These are phyloP conservation scores for Coccomyxa sp. DNA, from an alignment of 139 green algal genomes.

Conservation along the genomic window DNA sequence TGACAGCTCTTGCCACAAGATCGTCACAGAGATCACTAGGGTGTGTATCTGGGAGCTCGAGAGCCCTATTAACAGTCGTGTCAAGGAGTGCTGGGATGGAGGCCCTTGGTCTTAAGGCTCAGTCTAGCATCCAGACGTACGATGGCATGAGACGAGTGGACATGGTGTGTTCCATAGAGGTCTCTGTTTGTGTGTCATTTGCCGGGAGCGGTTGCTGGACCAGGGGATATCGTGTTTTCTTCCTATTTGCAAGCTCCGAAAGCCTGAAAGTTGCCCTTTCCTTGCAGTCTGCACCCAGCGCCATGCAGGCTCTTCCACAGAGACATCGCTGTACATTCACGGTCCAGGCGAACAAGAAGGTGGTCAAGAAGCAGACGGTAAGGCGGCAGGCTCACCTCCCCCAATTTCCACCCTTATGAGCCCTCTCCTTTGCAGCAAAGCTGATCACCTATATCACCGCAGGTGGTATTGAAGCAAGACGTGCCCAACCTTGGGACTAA, in stretches of 20 bases:
- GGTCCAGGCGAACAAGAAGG: slow-evolving; percentile 28
- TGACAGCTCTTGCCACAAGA: background rate
- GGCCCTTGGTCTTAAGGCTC: background rate
- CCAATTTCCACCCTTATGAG: background rate
- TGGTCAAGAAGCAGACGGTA: slow-evolving; percentile 22
- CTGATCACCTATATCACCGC: background rate
- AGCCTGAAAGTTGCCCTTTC: background rate
- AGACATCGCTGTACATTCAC: background rate
- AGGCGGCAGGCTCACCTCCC: background rate
- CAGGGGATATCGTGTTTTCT: background rate
- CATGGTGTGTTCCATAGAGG: background rate
- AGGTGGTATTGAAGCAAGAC: slow-evolving; percentile 58
- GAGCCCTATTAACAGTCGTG: background rate
- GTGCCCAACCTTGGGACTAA: slow-evolving; percentile 53
- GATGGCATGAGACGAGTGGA: background rate
- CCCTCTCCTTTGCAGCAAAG: background rate
- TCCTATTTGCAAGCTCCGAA: background rate
- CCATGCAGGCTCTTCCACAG: background rate
- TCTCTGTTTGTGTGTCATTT: background rate
- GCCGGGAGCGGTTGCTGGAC: background rate
- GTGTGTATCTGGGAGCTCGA: background rate
- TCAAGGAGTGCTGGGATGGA: no score
- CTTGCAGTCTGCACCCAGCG: background rate
- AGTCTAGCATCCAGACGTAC: background rate
- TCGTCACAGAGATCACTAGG: background rate